These are phyloP conservation scores for Acanthamoeba triangularis DNA, from an alignment of 208 protist species.

Conservation along the genomic window DNA sequence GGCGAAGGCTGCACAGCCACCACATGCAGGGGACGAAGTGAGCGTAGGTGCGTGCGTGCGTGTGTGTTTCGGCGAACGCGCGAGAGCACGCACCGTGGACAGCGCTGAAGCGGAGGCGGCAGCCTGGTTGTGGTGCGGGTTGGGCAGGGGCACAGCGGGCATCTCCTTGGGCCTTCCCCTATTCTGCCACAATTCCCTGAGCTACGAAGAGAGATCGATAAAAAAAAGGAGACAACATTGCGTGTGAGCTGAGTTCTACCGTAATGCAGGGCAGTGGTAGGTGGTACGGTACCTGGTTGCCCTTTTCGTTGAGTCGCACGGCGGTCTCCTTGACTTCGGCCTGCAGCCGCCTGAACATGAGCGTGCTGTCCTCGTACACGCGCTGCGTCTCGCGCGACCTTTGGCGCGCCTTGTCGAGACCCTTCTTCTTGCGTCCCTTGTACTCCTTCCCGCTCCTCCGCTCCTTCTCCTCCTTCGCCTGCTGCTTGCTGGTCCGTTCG, in stretches of 20 bases:
- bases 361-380: not conserved
- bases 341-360: not conserved
- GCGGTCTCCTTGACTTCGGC: not conserved
- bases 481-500: not conserved
- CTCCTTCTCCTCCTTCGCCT: constrained; percentile 50
- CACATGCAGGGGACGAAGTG: too few relatives aligned
- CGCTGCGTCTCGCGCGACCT: constrained; percentile 7
- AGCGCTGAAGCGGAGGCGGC: not conserved
- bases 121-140: not conserved
- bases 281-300: not conserved
- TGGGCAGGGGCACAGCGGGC: not conserved
- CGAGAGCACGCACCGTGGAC: not conserved
- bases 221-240: not conserved
- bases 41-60: too few relatives aligned
- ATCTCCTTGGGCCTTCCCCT: not conserved
- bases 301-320: constrained; percentile 6
- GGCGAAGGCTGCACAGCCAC: not conserved
- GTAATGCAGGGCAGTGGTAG: not conserved
- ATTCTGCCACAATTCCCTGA: not conserved
- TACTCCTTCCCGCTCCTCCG: constrained; percentile 33
- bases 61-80: not conserved
- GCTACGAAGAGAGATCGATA: not conserved
- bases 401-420: constrained; percentile 25
- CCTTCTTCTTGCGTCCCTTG: constrained; percentile 43
- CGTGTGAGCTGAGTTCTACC: too few relatives aligned